These are phyloP conservation scores for Tremella yokohamensis DNA, from an alignment of 768 basidiomycete species.

Conservation along the genomic window DNA sequence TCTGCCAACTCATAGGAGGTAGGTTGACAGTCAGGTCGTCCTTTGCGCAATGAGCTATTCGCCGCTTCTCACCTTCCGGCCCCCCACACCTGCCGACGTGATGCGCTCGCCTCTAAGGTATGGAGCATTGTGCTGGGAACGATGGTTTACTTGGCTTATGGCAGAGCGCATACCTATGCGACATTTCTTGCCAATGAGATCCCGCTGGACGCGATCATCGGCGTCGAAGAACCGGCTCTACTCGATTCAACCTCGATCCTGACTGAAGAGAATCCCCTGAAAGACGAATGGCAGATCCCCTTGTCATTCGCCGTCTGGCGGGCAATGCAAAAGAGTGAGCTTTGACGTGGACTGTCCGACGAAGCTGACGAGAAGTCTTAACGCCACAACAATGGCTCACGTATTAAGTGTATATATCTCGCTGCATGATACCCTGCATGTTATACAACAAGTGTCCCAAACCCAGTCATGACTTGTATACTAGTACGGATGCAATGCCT, in stretches of 20 bases:
- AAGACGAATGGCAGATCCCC: slow-evolving; percentile 65
- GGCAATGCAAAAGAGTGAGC: slow-evolving; percentile 63
- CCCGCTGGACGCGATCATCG: slow-evolving; percentile 35
- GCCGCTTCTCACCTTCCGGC: slow-evolving; percentile 44
- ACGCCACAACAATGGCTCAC: not conserved
- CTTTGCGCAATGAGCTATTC: slow-evolving; percentile 59
- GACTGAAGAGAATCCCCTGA: slow-evolving; percentile 54
- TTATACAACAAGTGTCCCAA: not conserved
- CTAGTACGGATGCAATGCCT: slow-evolving; percentile 39
- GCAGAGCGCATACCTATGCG: slow-evolving; percentile 39
- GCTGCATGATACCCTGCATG: not conserved
- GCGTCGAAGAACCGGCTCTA: slow-evolving; percentile 50
- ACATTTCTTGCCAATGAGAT: slow-evolving; percentile 41
- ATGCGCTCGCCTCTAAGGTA: slow-evolving; percentile 31
- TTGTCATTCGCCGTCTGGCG: slow-evolving; percentile 73
- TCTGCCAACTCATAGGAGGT: too few species aligned
- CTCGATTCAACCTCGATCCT: slow-evolving; percentile 58
- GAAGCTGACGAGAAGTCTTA: not conserved
- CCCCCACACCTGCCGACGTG: slow-evolving; percentile 29
- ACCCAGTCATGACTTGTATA: slow-evolving; percentile 11
- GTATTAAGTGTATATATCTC: not conserved
- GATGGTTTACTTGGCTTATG: too few species aligned
- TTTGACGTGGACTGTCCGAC: not conserved
- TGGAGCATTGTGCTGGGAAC: not conserved
- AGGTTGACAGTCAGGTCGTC: slow-evolving; percentile 60